A percentile compares a stretch with the other conserved stretches of the same genome.
phyloP scores from a whole-genome alignment of 1,284 basidiomycete genomes.

The Abortiporus biennis region DNA sequence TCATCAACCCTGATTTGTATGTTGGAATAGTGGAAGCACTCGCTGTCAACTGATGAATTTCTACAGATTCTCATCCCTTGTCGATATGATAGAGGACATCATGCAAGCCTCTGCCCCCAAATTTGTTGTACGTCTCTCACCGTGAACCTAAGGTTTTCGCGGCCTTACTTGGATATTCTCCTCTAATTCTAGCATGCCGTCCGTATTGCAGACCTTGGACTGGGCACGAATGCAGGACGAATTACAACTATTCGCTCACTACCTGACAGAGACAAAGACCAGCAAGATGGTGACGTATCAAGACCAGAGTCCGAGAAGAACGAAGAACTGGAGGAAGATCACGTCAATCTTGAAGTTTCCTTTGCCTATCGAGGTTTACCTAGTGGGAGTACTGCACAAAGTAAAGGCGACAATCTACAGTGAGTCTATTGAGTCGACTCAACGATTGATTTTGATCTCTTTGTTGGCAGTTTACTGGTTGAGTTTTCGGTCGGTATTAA shows the following conservation, averaged over 20 bases:
- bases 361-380: constrained; percentile 70
- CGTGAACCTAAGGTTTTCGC: neutral
- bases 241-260: constrained; percentile 31
- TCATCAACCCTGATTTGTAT: constrained; percentile 30
- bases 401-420: constrained; percentile 57
- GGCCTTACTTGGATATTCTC: neutral
- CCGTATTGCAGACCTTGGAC: constrained; percentile 28
- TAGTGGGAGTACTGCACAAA: constrained; percentile 31
- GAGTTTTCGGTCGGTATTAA: constrained; percentile 61
- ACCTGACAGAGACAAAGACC: constrained; percentile 19
- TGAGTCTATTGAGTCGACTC: constrained; percentile 14
- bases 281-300: constrained; percentile 11
- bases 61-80: constrained; percentile 24
- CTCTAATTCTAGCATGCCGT: constrained; percentile 30
- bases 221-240: constrained; percentile 29
- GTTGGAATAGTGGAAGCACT: constrained; percentile 4
- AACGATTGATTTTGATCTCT: neutral
- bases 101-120: constrained; percentile 34
- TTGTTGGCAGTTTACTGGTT: constrained; percentile 34
- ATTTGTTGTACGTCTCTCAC: constrained; percentile 24
- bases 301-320: constrained; percentile 15
- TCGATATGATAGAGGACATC: constrained; percentile 36
- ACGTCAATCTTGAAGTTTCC: constrained; percentile 67
- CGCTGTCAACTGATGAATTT: neutral
- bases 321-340: constrained; percentile 23